A percentile compares a stretch with the other conserved stretches of the same genome.
These are phyloP conservation scores for Fusarium coicis DNA, from an alignment of 2,329 filamentous ascomycete genomes.

Conservation along the genomic window DNA sequence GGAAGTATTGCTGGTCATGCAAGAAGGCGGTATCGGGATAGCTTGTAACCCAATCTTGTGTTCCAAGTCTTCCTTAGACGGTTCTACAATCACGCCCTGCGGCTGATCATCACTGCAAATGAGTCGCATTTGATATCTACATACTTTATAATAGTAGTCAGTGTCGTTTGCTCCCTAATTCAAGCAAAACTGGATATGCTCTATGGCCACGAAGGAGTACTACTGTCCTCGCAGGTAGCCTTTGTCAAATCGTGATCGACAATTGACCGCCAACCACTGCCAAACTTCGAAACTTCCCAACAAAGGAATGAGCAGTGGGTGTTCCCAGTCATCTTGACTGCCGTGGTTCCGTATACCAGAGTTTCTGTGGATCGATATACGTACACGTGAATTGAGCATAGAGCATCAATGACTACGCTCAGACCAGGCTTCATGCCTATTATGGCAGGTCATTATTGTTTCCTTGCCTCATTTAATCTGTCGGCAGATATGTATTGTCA, in stretches of 20 bases:
- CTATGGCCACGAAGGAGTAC: not conserved
- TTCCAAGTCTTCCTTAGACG: accelerated
- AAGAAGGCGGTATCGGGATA: not conserved
- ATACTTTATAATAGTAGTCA: accelerated
- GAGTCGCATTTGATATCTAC: accelerated
- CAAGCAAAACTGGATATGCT: not conserved
- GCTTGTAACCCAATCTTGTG: not conserved
- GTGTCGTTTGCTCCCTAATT: accelerated
- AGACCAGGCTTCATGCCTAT: not conserved
- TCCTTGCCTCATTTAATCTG: not conserved
- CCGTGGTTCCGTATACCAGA: not conserved
- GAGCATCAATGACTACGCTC: not conserved
- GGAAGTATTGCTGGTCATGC: not conserved
- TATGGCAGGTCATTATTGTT: not conserved
- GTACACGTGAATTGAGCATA: not conserved
- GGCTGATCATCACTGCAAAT: not conserved
- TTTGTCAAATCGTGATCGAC: accelerated
- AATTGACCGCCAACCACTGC: not conserved
- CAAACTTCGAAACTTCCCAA: not conserved
- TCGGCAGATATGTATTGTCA: not conserved
- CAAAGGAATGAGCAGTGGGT: accelerated
- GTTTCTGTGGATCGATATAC: not conserved
- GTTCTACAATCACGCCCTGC: not conserved
- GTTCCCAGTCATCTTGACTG: not conserved
- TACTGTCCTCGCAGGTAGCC: accelerated